Evolutionary conservation across 2,329 filamentous ascomycete species (phyloP).

Genomic region (Fusarium anthophilum): DNA sequence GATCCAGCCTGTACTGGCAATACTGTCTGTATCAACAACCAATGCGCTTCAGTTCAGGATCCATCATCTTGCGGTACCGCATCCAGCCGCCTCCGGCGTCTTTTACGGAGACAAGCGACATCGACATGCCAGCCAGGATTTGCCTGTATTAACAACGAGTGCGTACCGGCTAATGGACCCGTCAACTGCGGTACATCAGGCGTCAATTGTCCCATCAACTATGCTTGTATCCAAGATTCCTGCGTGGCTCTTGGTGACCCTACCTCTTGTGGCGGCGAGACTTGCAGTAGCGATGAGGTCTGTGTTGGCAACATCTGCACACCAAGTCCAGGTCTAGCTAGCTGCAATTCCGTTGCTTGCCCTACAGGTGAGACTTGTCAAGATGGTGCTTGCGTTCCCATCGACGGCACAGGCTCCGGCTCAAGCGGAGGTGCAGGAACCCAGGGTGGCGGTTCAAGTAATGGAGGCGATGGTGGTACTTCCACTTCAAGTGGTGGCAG

Average conservation of each 20-base stretch:
- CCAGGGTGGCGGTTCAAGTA: background rate
- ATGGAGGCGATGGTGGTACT: background rate
- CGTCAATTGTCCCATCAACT: slow-evolving; percentile 11
- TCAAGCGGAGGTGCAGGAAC: background rate
- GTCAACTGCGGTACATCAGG: slow-evolving; percentile 9
- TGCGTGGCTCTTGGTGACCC: slow-evolving; percentile 22
- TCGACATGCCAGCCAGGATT: slow-evolving; percentile 2
- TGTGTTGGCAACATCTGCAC: slow-evolving; percentile 30
- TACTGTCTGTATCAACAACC: slow-evolving; percentile 5
- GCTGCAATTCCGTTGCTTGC: slow-evolving; percentile 3
- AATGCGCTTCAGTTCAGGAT: slow-evolving; percentile 8
- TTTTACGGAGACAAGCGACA: slow-evolving; percentile 12
- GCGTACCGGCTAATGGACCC: background rate
- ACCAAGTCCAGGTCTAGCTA: background rate
- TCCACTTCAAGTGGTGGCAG: background rate
- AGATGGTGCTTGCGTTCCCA: slow-evolving; percentile 4
- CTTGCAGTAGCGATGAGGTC: slow-evolving; percentile 9
- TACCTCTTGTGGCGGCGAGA: background rate
- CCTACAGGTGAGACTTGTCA: slow-evolving; percentile 13
- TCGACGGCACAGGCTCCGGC: background rate
- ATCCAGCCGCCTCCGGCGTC: background rate
- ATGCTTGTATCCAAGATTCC: slow-evolving; percentile 19
- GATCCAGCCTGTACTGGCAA: slow-evolving; percentile 1
- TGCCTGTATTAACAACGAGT: slow-evolving; percentile 21
- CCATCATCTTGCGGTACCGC: slow-evolving; percentile 4